Percentiles rank a stretch among this genome's conserved stretches.
These are phyloP conservation scores for Phylloporus sp. DNA, from an alignment of 768 basidiomycete species.

Conservation along the genomic window DNA sequence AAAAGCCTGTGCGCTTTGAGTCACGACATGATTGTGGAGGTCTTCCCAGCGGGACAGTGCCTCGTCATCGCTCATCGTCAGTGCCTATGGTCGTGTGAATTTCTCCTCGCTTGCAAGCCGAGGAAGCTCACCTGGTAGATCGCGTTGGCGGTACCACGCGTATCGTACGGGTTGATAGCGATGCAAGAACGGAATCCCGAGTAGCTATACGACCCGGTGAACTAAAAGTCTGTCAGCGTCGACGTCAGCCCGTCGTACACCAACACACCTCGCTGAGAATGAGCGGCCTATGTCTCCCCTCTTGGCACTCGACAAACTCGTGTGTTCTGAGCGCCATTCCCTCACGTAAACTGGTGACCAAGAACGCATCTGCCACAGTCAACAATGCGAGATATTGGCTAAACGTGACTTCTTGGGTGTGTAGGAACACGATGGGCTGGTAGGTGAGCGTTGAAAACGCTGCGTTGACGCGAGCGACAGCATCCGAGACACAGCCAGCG, in stretches of 20 bases:
- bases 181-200: conserved; percentile 85
- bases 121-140: conserved; percentile 44
- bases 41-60: conserved; percentile 77
- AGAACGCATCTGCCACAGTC: conserved; percentile 79
- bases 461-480: conserved; percentile 74
- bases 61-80: conserved; percentile 75
- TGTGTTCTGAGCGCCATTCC: conserved; percentile 82
- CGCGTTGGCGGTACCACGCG: conserved; percentile 76
- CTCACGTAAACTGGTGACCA: conserved; percentile 79
- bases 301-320: conserved; percentile 84
- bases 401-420: conserved; percentile 81
- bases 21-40: conserved; percentile 77
- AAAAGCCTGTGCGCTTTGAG: conserved; percentile 83
- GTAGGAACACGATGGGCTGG: conserved; percentile 82
- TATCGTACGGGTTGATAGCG: conserved; percentile 83
- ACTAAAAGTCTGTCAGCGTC: conserved; percentile 36
- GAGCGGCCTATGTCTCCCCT: conserved; percentile 58
- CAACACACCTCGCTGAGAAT: conserved; percentile 69
- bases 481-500: conserved; percentile 67
- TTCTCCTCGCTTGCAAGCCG: neutral
- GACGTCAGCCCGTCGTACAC: neutral
- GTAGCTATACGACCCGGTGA: conserved; percentile 83
- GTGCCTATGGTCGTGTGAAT: conserved; percentile 37
- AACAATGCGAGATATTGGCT: conserved; percentile 79
- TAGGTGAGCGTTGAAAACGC: conserved; percentile 81